Base-by-base conservation (phyloP, 352 stramenopile genomes). In the Phytopythium aichiense region DNA sequence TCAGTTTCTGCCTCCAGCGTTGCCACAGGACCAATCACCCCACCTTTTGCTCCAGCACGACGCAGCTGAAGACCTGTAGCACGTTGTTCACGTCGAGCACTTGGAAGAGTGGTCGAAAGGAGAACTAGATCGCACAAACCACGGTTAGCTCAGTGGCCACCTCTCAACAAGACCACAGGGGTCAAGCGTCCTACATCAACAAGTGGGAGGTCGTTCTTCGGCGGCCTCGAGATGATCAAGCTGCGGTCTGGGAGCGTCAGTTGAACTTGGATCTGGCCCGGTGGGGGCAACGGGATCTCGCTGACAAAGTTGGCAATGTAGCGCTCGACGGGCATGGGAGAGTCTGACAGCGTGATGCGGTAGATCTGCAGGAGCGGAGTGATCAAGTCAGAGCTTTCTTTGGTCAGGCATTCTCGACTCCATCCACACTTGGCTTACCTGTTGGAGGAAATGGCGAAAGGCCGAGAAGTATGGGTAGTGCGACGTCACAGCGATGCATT, bases 241-340 rank as follows among this genome's bases (percentile, higher is more conserved):
- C 88, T 94, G n/a, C 84, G 71, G 69, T 98, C 86, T 56, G 93
- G 73, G 12, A 97, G 68, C 5, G 87, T 83, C 58, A 96, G 87
- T 61, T 96, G 80, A 1, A 98, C 93, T 78, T 97, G 81, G 33
- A 98, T 91, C 63, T 94, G 82, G 7, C 85, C 83, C 7, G 81
- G 95, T 7, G 96, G 96, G 8, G 97, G 97, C 35, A 98, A 74
- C 15, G 97, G 96, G 31, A 99, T 94, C 77, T 99, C 96, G 43
- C 76, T 79, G 54, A 98, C 92, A 70, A 99, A 98, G 66, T 99
- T 99, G 16, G 86, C 76, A 59, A 99, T 97, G 68, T 99, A 99
- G 43, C 96, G 73, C 70, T 99, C 96, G 40, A 99, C 91, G 0
- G 96, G 96, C 66, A 98, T 90, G 1, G 95, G 94, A 0, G 94